Base-by-base conservation (phyloP, 768 basidiomycete species). In the Lactarius sanguifluus region DNA sequence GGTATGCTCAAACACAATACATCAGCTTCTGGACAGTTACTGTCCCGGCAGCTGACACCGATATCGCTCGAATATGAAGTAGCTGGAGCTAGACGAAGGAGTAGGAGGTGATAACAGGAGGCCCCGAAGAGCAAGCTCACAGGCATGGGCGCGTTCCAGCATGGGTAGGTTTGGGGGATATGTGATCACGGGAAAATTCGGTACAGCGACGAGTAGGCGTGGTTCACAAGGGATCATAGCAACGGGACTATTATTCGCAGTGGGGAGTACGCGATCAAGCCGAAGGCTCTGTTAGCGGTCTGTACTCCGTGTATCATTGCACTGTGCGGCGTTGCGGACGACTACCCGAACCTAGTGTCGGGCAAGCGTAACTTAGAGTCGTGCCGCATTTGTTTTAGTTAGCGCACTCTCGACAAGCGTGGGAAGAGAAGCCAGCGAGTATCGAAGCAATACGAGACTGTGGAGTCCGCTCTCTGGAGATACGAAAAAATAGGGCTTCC, bases 61-160 rank as follows among this genome's bases (percentile, higher is more conserved):
- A 43, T 36, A 28, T 63, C 32, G 30, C 32, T 28, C 10, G 50
- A 56, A 58, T 25, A 62, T 30, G 61, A 58, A 32, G 57, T n/a
- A 16, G 23, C 65, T 58, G 7, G 1, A 41, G 41, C 6, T 7
- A 32, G 41, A 55, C 18, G 5, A 45, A 10, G 16, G 20, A 34
- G 58, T n/a, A 64, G 15, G 34, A 36, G 34, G 4, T 7, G 36
- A 38, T 38, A 12, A 12, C 12, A 38, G 10, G 36, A 12, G 36
- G 36, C 36, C 36, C 36, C 36, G 36, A 38, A 38, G 36, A 38
- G 36, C 12, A 12, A 38, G 36, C 12, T 50, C 13, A 50, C 3
- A 15, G 12, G 9, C 4, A 15, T 25, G n/a, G 5, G 12, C 1
- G 23, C 23, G 47, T n/a, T 50, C 23, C 23, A 23, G 25, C 47